Conservation (phyloP, 2,329 filamentous ascomycete genomes). For the Scortechinia acanthostroma region DNA sequence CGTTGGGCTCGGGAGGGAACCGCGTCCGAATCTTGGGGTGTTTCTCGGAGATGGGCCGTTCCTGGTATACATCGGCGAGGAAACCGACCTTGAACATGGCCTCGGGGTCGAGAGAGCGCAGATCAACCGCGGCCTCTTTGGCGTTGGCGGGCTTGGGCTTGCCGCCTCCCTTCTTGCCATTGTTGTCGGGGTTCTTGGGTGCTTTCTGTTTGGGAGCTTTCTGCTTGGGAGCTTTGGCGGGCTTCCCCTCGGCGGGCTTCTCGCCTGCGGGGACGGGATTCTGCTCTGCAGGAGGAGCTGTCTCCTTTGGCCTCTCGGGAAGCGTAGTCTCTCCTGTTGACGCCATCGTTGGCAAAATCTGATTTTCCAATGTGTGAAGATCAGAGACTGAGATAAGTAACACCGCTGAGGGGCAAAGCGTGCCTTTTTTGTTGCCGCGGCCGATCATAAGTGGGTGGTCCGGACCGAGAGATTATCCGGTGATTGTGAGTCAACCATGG, state of each 20-base stretch:
- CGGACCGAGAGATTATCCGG: too few species aligned
- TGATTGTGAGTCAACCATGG: too few species aligned
- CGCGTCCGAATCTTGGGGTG: constrained; percentile 29
- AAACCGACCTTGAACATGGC: constrained; percentile 50
- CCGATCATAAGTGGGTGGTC: too few species aligned
- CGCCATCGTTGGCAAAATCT: too few species aligned
- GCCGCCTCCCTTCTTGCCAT: background rate
- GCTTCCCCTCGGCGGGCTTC: background rate
- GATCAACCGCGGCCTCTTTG: background rate
- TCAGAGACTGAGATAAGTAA: too few species aligned
- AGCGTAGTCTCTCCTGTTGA: too few species aligned
- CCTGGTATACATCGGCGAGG: constrained; percentile 41
- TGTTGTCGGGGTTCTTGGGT: background rate
- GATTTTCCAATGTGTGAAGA: too few species aligned
- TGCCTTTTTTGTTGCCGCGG: too few species aligned
- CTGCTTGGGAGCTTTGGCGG: background rate
- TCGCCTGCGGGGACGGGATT: too few species aligned
- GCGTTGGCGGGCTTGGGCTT: background rate
- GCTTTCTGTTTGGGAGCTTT: background rate
- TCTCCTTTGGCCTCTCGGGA: too few species aligned
- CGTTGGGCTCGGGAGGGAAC: constrained; percentile 63
- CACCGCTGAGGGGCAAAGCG: too few species aligned
- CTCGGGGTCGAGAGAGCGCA: constrained; percentile 11
- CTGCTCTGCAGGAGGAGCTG: too few species aligned
- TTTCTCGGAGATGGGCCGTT: constrained; percentile 23